A percentile compares a stretch with the other conserved stretches of the same genome.
Evolutionary conservation across 2,329 filamentous ascomycete genomes (phyloP).

Genomic region (Paecilomyces sp.): DNA sequence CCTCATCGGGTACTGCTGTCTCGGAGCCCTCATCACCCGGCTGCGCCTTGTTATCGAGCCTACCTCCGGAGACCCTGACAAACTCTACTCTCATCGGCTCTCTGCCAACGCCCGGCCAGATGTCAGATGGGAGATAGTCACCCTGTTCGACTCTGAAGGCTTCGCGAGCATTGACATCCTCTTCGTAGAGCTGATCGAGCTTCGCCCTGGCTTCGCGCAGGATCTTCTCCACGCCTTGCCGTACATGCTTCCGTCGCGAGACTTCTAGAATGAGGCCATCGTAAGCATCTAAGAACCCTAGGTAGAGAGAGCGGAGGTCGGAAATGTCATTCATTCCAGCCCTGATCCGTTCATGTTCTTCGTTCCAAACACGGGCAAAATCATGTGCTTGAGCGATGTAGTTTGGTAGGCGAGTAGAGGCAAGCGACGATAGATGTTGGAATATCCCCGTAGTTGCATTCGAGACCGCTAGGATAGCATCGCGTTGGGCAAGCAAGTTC

Average conservation of each 20-base stretch:
- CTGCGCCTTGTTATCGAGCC: slow-evolving; percentile 16
- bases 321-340: slow-evolving; percentile 68
- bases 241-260: slow-evolving; percentile 63
- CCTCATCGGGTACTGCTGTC: slow-evolving; percentile 9
- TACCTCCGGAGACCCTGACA: slow-evolving; percentile 26
- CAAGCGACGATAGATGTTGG: slow-evolving; percentile 59
- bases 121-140: slow-evolving; percentile 77
- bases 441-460: slow-evolving; percentile 57
- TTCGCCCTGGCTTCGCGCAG: slow-evolving; percentile 71
- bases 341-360: slow-evolving; percentile 64
- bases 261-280: slow-evolving; percentile 78
- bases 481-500: slow-evolving; percentile 57
- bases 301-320: slow-evolving; percentile 73
- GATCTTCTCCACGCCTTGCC: slow-evolving; percentile 66
- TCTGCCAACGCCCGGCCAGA: slow-evolving; percentile 68
- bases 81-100: slow-evolving; percentile 46
- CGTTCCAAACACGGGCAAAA: slow-evolving; percentile 56
- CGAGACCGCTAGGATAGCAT: slow-evolving; percentile 50
- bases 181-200: slow-evolving; percentile 65
- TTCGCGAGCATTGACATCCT: slow-evolving; percentile 67
- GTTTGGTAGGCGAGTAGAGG: slow-evolving; percentile 51
- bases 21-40: slow-evolving; percentile 4
- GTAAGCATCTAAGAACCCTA: slow-evolving; percentile 78
- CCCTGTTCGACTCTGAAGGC: slow-evolving; percentile 75
- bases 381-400: slow-evolving; percentile 42